Base-by-base conservation (phyloP, 2,329 filamentous ascomycete genomes). In the Fusarium neocosmosporiellum region DNA sequence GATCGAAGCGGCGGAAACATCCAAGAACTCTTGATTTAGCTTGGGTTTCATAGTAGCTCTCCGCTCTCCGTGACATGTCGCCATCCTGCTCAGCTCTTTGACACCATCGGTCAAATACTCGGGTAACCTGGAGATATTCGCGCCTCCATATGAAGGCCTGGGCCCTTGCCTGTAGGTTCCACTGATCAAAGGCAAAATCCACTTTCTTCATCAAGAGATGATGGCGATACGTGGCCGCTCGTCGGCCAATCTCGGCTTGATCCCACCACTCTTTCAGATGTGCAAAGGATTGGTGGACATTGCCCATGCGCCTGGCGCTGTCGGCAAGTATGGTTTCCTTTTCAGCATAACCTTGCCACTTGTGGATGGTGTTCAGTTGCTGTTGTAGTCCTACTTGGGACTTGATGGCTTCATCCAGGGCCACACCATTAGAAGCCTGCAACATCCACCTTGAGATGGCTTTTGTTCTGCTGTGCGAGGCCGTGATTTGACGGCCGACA, bases 141-240 rank as follows among this genome's bases (percentile, higher is more conserved):
- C 68, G 72, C 59, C 71, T 80, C 78, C 79, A 82, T 24, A 71
- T 73, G 55, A 82, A 81, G 13, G 80, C 80, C 59, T 82, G 78
- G 8, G 77, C 77, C 57, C 80, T 80, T 43, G 79, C 78, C 46
- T 69, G 74, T 20, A 83, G 60, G 53, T 80, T 80, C 82, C 82
- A 83, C n/a, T 71, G 63, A 34, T 77, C 65, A 48, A 82, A 79
- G 7, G 65, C 66, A 24, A 69, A 71, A 11, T 33, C 62, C 10
- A 66, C 73, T 14, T 77, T 78, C 33, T 77, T 65, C 14, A 66
- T 34, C 14, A 77, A 65, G 3, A 73, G 29, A 46, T 67, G 64
- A 36, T 67, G 74, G 10, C 66, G 74, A 59, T 76, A 81, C 10
- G 63, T 55, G 22, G 63, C 43, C 39, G 80, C 78, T 43, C 74